Evolutionary conservation across 2,329 filamentous ascomycete species (phyloP), one percentile per base, ranked within the genome.

Genomic region (Tolypocladium tropicale): DNA sequence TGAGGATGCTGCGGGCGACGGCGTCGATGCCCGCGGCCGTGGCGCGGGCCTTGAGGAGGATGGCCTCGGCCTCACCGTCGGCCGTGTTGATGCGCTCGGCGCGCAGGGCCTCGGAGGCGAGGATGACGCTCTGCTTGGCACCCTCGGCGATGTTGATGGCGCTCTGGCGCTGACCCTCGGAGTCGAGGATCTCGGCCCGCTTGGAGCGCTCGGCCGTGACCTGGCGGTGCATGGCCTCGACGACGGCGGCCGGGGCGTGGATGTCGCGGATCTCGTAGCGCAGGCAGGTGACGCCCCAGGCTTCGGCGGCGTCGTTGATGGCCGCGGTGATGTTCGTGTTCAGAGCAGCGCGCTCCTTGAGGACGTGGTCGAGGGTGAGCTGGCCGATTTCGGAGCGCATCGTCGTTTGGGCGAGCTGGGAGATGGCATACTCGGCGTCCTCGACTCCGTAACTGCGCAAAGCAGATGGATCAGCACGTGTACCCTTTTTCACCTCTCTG

Each of bases 141-240:
- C 94, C 94, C 78, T 99, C 94, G 56, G 94, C 94, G 63, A 99
- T 96, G 73, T 99, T 99, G 81, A 99, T 99, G 41, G 94, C 94
- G 66, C 87, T 93, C 76, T 99, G 94, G 60, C 94, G 82, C 75
- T 99, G 94, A 74, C 94, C 94, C 70, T 99, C 94, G 0, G 90
- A 96, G 57, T 99, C 94, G 52, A 99, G 80, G 65, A 99, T 99
- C 76, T 99, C 94, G 56, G 94, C 94, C 61, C 94, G 88, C 81
- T 99, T 99, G 67, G 89, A 95, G 46, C 94, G 88, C 77, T 99
- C 94, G 21, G 94, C 94, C 0, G 94, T 97, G 53, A 99, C 94
- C 72, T 97, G 93, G 61, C 94, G 84, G 77, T 99, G 94, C 94
- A 99, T 99, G 66, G 94, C 94, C 66, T 92, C 90, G 58, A 97